Base-by-base conservation (phyloP, 1,139 yeast genomes). In the Kurtzmaniella quercitrusa region DNA sequence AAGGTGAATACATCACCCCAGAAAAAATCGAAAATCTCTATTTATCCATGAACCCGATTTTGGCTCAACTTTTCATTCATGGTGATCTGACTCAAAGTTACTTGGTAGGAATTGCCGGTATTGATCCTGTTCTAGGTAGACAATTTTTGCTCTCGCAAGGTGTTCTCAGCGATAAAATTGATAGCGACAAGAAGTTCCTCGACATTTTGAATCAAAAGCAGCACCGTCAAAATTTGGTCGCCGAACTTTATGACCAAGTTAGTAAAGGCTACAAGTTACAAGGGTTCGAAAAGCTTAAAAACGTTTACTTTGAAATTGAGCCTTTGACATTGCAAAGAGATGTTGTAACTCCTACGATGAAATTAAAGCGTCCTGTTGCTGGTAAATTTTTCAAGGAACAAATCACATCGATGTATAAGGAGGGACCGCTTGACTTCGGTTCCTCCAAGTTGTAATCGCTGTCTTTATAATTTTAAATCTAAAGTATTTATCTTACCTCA, bases 261-360 rank as follows among this genome's bases (percentile, higher is more conserved):
- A 49, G 49, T n/a, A 45, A 33, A 40, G 46, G 17, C 3, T 17
- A 26, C 9, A 32, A 52, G 11, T 63, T 72, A 46, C 63, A 60
- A 35, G 75, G 74, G 53, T 85, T 82, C 55, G 94, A 86, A 58
- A 78, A 75, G 57, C 50, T 86, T 41, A 84, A 82, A 60, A 85
- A 86, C 52, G 59, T 82, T 19, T 60, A 61, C 36, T 67, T 84
- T 42, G 80, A 69, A 33, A 57, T 84, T 41, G 93, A 85, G 49
- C 91, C 94, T 2, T 74, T 86, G 57, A 80, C 74, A 23, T 62
- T 79, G 26, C 84, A 77, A 38, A 78, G 80, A 46, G 83, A 80
- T 41, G 77, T 80, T 12, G 63, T 85, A 36, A 86, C 95, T 3
- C 94, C 94, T 37, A 85, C 95, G 2, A 63, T 85, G 57, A 86